Evolutionary conservation across 352 stramenopile genomes (phyloP).

Genomic region (Pythium vanterpoolii): DNA sequence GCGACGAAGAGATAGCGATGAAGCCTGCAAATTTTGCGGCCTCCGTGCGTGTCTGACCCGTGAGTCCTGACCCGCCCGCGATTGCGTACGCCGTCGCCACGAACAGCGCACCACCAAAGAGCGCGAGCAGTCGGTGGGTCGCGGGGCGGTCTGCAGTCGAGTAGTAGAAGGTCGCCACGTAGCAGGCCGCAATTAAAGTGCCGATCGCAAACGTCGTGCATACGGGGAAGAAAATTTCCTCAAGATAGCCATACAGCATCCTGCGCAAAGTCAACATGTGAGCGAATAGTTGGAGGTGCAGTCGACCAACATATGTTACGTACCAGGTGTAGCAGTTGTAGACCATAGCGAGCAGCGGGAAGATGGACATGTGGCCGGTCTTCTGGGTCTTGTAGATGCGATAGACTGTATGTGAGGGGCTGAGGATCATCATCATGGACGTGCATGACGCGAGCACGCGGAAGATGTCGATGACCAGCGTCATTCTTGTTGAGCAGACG

Average conservation of each 20-base stretch:
- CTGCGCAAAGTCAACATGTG: not conserved
- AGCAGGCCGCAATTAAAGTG: slow-evolving; percentile 35
- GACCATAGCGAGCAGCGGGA: slow-evolving; percentile 44
- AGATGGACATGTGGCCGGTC: slow-evolving; percentile 47
- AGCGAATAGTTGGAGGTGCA: not conserved
- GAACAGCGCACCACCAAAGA: slow-evolving; percentile 22
- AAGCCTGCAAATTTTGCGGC: slow-evolving; percentile 34
- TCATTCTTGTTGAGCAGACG: not conserved
- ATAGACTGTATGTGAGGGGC: slow-evolving; percentile 34
- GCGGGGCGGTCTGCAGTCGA: slow-evolving; percentile 37
- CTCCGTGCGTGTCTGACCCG: slow-evolving; percentile 28
- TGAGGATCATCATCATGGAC: slow-evolving; percentile 45
- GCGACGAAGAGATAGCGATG: slow-evolving; percentile 36
- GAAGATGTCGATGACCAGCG: slow-evolving; percentile 22
- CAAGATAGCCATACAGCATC: slow-evolving; percentile 50
- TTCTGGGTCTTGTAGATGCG: slow-evolving; percentile 37
- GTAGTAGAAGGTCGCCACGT: slow-evolving; percentile 51
- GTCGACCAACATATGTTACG: too few relatives aligned
- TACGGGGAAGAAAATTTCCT: slow-evolving; percentile 46
- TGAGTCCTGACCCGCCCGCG: slow-evolving; percentile 30
- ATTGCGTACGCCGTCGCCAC: slow-evolving; percentile 32
- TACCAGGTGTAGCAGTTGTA: slow-evolving; percentile 40
- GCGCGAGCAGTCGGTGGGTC: slow-evolving; percentile 23
- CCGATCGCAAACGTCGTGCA: slow-evolving; percentile 45
- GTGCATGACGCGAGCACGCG: slow-evolving; percentile 35